A percentile compares a stretch with the other conserved stretches of the same genome.
Conservation (phyloP, 164 flowering plant species). For the Protea cynaroides region DNA sequence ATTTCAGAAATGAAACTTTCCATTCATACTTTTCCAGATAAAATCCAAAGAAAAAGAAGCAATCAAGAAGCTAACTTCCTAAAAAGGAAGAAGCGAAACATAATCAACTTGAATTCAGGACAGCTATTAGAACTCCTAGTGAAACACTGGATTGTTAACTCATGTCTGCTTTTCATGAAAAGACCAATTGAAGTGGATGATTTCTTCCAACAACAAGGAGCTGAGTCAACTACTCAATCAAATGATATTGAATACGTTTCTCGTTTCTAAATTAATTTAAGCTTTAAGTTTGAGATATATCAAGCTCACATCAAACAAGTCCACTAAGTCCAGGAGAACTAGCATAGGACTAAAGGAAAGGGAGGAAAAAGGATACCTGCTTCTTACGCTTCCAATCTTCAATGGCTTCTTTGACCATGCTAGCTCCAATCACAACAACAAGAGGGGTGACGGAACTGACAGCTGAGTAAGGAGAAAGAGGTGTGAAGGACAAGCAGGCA, state of each 20-base stretch:
- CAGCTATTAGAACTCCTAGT: no score
- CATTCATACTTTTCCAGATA: background rate
- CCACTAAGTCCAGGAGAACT: background rate
- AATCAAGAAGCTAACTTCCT: background rate
- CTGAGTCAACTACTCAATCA: no score
- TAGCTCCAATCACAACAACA: conserved; percentile 55
- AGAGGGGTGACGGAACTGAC: conserved; percentile 61
- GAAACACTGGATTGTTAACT: no score
- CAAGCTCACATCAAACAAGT: background rate
- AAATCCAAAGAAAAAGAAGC: background rate
- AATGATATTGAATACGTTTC: no score
- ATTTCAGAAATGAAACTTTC: background rate
- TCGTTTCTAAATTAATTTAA: no score
- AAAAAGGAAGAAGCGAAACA: no score
- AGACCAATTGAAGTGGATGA: no score
- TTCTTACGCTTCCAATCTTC: conserved; percentile 71
- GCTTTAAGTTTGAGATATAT: background rate
- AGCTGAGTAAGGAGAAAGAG: conserved; percentile 59
- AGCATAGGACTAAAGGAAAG: background rate
- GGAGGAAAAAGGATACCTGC: conserved; percentile 41
- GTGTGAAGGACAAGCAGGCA: conserved; percentile 57
- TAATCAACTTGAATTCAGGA: background rate
- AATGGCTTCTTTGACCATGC: conserved; percentile 70
- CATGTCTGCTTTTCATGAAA: no score
- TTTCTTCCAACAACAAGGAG: no score